Percentiles rank a stretch among this genome's conserved stretches.
Evolutionary conservation across 2,329 filamentous ascomycete species (phyloP).

Genomic region (Botryotinia convoluta): DNA sequence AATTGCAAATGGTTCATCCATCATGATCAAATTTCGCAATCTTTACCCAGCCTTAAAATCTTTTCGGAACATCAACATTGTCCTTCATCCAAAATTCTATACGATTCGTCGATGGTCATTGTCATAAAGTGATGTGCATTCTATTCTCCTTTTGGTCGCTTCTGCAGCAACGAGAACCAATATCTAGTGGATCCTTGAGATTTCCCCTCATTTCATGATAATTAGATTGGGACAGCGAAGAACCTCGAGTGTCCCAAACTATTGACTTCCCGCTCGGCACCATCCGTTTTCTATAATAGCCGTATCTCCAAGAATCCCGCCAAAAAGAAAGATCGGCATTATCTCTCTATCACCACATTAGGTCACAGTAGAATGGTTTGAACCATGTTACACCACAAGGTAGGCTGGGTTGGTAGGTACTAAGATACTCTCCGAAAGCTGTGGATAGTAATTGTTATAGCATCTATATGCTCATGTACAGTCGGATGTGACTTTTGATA

Average conservation of each 20-base stretch:
- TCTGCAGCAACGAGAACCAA: constrained; percentile 22
- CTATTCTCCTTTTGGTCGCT: constrained; percentile 22
- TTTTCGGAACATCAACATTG: not conserved
- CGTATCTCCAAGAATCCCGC: constrained; percentile 13
- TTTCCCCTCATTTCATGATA: constrained; percentile 25
- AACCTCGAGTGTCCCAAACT: constrained; percentile 18
- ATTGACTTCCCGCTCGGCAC: constrained; percentile 16
- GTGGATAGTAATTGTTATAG: not conserved
- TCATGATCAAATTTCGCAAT: not conserved
- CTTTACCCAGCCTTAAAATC: constrained; percentile 1
- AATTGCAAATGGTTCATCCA: not conserved
- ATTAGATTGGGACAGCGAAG: constrained; percentile 17
- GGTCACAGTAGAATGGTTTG: constrained; percentile 6
- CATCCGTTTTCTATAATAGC: constrained; percentile 13
- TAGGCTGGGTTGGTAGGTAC: not conserved
- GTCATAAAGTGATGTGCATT: constrained; percentile 14
- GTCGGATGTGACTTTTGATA: not conserved
- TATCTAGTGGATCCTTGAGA: constrained; percentile 8
- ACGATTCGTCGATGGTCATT: not conserved
- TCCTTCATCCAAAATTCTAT: not conserved
- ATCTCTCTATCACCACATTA: constrained; percentile 14
- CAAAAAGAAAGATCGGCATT: constrained; percentile 14
- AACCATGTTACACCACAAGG: constrained; percentile 8
- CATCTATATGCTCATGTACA: not conserved
- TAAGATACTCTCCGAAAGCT: not conserved